Base-by-base conservation (phyloP, 1,284 basidiomycete genomes). In the Moniliophthora roreri region DNA sequence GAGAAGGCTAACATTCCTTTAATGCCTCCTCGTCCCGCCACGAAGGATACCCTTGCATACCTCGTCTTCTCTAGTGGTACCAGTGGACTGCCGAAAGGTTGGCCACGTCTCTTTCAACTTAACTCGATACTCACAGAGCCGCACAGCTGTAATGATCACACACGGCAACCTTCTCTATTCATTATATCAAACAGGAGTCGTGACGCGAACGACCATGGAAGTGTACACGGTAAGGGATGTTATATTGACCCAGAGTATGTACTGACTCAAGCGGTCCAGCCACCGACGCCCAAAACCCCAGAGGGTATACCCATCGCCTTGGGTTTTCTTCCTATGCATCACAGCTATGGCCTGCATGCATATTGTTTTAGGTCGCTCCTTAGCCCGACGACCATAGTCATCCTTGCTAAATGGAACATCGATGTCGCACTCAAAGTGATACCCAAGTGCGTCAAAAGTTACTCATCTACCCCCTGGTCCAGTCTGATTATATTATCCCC, bases 41-140 rank as follows among this genome's bases (percentile, higher is more conserved):
- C 62, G 28, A 75, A 71, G 34, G 69, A 84, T 58, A 87, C 86
- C 0, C 68, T 89, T 1, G 88, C 86, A 0, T 89, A 90, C 65
- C 69, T 91, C 1, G 68, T 87, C 0, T 89, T 89, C 62, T 91
- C 88, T 0, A 91, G 88, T 59, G 89, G 88, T 28, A 91, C 89
- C 0, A 89, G 79, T 53, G 89, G 89, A 1, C 68, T 84, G 3
- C 88, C 89, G 0, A 91, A 91, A 78, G 88, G 88, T 86, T 32
- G 46, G 64, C 55, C 23, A 11, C 51, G 13, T 4, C 21, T 51
- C 2, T 24, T 24, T 45, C 47, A 34, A 8, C 9, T 20, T 44
- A 13, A 16, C 40, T 24, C 15, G 21, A 39, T 13, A 28, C 46
- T 50, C 9, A 16, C 53, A 13, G 50, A 13, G 4, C 32, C 24